Evolutionary conservation across 352 stramenopile genomes (phyloP).

Genomic region (Globisporangium rhizosaccharum): DNA sequence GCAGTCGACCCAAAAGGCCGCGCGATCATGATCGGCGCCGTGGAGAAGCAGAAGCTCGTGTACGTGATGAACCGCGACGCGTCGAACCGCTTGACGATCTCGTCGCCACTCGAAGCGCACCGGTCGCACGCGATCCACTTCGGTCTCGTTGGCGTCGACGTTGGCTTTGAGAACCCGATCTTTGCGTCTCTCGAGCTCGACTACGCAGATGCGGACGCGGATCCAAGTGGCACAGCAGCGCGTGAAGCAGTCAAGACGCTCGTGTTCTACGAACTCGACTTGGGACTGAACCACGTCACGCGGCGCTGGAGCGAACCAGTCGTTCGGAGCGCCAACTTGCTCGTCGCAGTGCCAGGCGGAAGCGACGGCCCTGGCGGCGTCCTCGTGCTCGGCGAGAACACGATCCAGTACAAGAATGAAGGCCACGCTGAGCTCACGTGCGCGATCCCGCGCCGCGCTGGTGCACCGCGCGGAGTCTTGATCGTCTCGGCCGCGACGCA

Average conservation of each 20-base stretch:
- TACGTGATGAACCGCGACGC: slow-evolving; percentile 98
- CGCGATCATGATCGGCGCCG: slow-evolving; percentile 92
- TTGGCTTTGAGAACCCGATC: slow-evolving; percentile 99
- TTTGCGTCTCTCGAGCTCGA: slow-evolving; percentile 97
- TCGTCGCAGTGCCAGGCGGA: slow-evolving; percentile 87
- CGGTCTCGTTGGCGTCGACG: slow-evolving; percentile 92
- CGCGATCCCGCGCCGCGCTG: slow-evolving; percentile 73
- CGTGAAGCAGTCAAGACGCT: slow-evolving; percentile 90
- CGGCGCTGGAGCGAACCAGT: slow-evolving; percentile 91
- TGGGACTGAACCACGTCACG: slow-evolving; percentile 99
- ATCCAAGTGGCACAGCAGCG: slow-evolving; percentile 64
- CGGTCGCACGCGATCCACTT: slow-evolving; percentile 95
- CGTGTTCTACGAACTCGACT: slow-evolving; percentile 98
- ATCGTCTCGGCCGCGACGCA: slow-evolving; percentile 92
- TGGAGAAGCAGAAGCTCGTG: slow-evolving; percentile 99
- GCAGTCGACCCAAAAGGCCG: slow-evolving; percentile 96
- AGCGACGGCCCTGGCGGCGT: slow-evolving; percentile 90
- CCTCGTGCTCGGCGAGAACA: slow-evolving; percentile 95
- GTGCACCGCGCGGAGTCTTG: slow-evolving; percentile 80
- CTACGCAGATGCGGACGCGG: slow-evolving; percentile 87
- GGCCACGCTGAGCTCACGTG: slow-evolving; percentile 77
- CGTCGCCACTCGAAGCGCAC: slow-evolving; percentile 98
- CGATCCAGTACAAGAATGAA: slow-evolving; percentile 97
- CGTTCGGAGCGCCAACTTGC: slow-evolving; percentile 88
- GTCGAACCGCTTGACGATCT: slow-evolving; percentile 93